These are phyloP conservation scores for Corymbia calophylla DNA, from an alignment of 441 rosid genomes.

Conservation along the genomic window DNA sequence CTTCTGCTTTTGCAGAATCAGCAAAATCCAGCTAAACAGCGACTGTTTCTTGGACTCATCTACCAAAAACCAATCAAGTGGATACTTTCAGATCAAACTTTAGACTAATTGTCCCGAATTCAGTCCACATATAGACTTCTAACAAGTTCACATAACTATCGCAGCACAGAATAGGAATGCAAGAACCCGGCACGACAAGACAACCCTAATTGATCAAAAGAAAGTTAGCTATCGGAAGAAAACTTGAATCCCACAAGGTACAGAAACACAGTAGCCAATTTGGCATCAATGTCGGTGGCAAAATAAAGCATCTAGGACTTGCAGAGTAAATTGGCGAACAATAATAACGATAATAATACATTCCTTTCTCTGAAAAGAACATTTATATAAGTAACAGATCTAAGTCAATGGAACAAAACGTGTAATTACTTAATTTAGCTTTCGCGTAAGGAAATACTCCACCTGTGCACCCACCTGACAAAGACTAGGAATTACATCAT, in stretches of 20 bases:
- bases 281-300: background rate
- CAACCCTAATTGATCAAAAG: background rate
- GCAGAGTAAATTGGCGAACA: background rate
- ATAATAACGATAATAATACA: no score
- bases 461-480: background rate
- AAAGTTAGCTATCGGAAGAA: background rate
- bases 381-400: background rate
- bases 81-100: background rate
- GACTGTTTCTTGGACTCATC: background rate
- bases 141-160: background rate
- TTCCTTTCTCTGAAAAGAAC: background rate
- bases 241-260: background rate
- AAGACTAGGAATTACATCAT: background rate
- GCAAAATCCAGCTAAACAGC: background rate
- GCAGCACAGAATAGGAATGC: background rate
- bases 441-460: background rate
- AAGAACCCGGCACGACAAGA: background rate
- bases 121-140: background rate
- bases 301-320: background rate
- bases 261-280: background rate
- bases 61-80: background rate
- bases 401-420: background rate
- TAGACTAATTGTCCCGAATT: background rate
- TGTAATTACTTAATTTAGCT: background rate
- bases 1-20: background rate